A percentile compares a stretch with the other conserved stretches of the same genome.
Conservation (phyloP, 169 alveolate species). For the Cryptosporidium canis region DNA sequence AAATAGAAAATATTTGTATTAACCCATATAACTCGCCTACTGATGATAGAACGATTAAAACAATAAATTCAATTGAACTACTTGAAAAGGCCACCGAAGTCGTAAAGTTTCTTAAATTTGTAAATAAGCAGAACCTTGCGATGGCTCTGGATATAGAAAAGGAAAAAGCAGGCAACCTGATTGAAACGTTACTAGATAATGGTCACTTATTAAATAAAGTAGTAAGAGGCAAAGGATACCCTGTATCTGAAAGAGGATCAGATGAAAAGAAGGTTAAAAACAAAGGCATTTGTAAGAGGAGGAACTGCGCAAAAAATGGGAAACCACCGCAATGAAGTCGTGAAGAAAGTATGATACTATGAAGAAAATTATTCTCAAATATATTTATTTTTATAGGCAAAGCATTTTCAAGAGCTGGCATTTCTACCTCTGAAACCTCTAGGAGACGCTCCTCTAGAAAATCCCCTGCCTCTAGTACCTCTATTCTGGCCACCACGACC, state of each 20-base stretch:
- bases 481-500: slow-evolving; percentile 21
- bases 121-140: slow-evolving; percentile 51
- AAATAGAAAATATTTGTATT: neutral
- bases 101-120: slow-evolving; percentile 57
- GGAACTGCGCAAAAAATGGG: neutral
- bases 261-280: slow-evolving; percentile 29
- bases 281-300: slow-evolving; percentile 6
- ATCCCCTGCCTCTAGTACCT: slow-evolving; percentile 75
- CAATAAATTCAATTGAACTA: slow-evolving; percentile 23
- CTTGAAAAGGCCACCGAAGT: slow-evolving; percentile 55
- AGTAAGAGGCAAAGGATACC: slow-evolving; percentile 42
- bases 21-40: neutral
- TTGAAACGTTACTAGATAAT: slow-evolving; percentile 40
- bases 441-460: slow-evolving; percentile 72
- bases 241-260: neutral
- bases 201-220: slow-evolving; percentile 3
- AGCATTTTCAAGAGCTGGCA: neutral
- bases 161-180: slow-evolving; percentile 36
- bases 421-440: slow-evolving; percentile 73
- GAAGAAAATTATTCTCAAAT: slow-evolving; percentile 48
- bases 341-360: slow-evolving; percentile 19
- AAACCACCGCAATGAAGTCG: neutral
- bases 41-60: slow-evolving; percentile 45
- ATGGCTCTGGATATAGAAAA: slow-evolving; percentile 73
- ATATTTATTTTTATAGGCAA: slow-evolving; percentile 8